A percentile compares a stretch with the other conserved stretches of the same genome.
These are phyloP conservation scores for Metschnikowia anglica DNA, from an alignment of 805 yeast genomes.

Conservation along the genomic window DNA sequence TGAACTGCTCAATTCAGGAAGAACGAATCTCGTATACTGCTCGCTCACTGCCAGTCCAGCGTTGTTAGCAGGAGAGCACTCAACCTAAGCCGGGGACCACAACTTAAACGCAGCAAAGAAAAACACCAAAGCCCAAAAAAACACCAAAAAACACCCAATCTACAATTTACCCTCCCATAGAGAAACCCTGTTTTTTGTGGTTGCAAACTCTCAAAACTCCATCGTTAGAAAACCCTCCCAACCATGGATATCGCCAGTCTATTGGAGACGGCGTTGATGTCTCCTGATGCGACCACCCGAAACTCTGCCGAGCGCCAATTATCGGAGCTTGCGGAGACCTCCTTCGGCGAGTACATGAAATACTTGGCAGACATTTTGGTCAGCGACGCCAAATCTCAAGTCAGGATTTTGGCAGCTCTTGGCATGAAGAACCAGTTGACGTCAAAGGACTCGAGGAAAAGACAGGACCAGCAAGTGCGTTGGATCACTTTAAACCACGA, in stretches of 20 bases:
- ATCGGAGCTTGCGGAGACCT: slow-evolving; percentile 64
- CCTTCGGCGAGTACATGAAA: slow-evolving; percentile 72
- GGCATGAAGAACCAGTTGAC: slow-evolving; percentile 84
- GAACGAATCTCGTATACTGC: too few relatives aligned
- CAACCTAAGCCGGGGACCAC: too few relatives aligned
- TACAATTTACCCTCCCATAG: too few relatives aligned
- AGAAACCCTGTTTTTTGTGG: too few relatives aligned
- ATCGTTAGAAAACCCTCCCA: neutral
- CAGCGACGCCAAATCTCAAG: slow-evolving; percentile 70
- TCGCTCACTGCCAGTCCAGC: too few relatives aligned
- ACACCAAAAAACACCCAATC: too few relatives aligned
- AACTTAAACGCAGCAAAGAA: too few relatives aligned
- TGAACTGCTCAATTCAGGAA: too few relatives aligned
- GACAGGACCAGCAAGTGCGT: slow-evolving; percentile 59
- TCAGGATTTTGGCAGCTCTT: slow-evolving; percentile 87
- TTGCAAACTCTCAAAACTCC: too few relatives aligned
- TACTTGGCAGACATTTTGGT: slow-evolving; percentile 70
- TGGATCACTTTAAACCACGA: slow-evolving; percentile 66
- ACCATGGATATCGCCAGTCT: slow-evolving; percentile 59
- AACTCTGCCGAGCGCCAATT: slow-evolving; percentile 78
- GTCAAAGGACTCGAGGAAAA: slow-evolving; percentile 70
- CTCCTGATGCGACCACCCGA: slow-evolving; percentile 65
- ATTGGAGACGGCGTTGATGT: slow-evolving; percentile 76
- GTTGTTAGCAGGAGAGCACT: too few relatives aligned
- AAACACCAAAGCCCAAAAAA: too few relatives aligned